Evolutionary conservation across 2,329 filamentous ascomycete species (phyloP), one percentile per base, ranked within the genome.

Genomic region (Moelleriella libera): DNA sequence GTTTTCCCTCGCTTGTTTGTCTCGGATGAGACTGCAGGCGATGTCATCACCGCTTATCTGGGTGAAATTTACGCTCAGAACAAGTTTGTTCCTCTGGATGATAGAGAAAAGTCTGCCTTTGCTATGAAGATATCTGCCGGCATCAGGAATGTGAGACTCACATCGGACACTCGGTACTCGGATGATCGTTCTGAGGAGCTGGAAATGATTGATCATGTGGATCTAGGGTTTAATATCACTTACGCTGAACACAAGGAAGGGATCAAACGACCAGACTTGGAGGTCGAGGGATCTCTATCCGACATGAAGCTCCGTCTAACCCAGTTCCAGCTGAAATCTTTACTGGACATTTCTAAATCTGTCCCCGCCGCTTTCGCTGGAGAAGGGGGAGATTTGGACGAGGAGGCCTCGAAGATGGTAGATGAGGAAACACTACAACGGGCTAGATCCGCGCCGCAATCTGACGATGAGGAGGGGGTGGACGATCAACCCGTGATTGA

Each of bases 11-110:
- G 88, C 30, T 75, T 83, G 50, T 80, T 92, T 50, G 70, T 79
- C 5, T 80, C 82, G 8, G 83, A 84, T 6, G 77, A 74, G 39
- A 74, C 82, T 3, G 77, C 81, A 50, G 78, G 87, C 47, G 92
- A 99, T 61, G 74, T 88, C 6, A 69, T 98, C 48, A 97, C 88
- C 0, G 92, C 90, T 0, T 94, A 97, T 57, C 70, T 99, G 3
- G 92, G 92, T 66, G 94, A 98, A 61, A 96, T 99, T 29, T 98
- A 97, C 60, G 89, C 87, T 0, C 88, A 89, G 63, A 98, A 98
- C 63, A 85, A 83, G 53, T 98, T 99, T 59, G 78, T 83, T 1
- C 84, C 86, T 0, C 68, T 97, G 4, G 85, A 94, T 52, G 88
- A 94, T 50, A 81, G 80, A 0, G 71, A 85, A 55, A 68, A 80